Evolutionary conservation across 2,329 filamentous ascomycete genomes (phyloP).

Genomic region (Aspergillus felis): DNA sequence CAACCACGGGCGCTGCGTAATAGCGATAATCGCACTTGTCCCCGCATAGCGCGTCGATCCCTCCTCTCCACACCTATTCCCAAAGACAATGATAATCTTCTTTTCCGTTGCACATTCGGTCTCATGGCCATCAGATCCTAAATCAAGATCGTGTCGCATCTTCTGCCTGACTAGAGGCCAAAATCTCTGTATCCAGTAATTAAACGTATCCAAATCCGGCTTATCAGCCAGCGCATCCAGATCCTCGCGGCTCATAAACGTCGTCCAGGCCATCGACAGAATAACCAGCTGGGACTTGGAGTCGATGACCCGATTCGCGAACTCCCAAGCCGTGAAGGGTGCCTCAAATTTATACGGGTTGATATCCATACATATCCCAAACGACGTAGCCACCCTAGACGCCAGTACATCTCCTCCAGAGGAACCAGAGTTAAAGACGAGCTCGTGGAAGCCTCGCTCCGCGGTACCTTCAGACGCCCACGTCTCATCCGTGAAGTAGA

Average conservation of each 20-base stretch:
- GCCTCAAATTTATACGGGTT: slow-evolving; percentile 61
- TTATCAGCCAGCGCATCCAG: slow-evolving; percentile 40
- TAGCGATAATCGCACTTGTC: slow-evolving; percentile 44
- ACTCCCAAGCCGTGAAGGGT: slow-evolving; percentile 58
- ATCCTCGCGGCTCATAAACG: slow-evolving; percentile 47
- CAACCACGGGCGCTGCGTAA: slow-evolving; percentile 27
- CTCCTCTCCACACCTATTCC: slow-evolving; percentile 45
- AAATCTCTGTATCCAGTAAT: slow-evolving; percentile 61
- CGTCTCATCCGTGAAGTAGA: slow-evolving; percentile 64
- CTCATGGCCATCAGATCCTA: slow-evolving; percentile 18
- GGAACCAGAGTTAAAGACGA: slow-evolving; percentile 15
- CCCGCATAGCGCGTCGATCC: slow-evolving; percentile 45
- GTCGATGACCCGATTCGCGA: slow-evolving; percentile 52
- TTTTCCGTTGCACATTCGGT: slow-evolving; percentile 15
- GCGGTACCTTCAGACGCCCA: slow-evolving; percentile 55
- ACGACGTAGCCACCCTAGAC: slow-evolving; percentile 36
- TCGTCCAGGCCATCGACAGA: slow-evolving; percentile 63
- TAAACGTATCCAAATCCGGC: slow-evolving; percentile 58
- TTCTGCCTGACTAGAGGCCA: slow-evolving; percentile 45
- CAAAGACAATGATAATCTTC: slow-evolving; percentile 44
- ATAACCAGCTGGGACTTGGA: slow-evolving; percentile 51
- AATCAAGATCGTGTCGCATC: slow-evolving; percentile 24
- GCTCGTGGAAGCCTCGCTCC: slow-evolving; percentile 28
- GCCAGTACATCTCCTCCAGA: background rate
- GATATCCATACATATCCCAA: slow-evolving; percentile 54